Evolutionary conservation across 108 stramenopile genomes (phyloP).

Genomic region (Schizochytrium sp.): DNA sequence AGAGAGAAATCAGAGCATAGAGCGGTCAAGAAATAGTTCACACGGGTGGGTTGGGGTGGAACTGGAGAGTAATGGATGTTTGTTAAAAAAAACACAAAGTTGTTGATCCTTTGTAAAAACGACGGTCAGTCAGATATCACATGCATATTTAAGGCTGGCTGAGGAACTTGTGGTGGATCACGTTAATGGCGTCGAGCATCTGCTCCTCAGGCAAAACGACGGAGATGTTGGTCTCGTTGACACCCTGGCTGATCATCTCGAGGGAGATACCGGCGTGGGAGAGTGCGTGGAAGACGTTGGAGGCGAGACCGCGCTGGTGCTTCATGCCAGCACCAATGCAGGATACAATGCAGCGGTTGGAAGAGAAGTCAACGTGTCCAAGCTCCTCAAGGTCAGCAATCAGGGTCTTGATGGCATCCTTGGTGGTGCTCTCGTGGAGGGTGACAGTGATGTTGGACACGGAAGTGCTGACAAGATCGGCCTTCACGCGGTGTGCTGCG

Average conservation of each 20-base stretch:
- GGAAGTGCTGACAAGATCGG: conserved; percentile 52
- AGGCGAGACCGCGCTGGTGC: conserved; percentile 52
- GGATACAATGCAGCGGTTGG: conserved; percentile 46
- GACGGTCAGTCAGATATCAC: neutral
- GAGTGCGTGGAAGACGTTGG: conserved; percentile 56
- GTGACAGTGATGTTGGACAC: conserved; percentile 58
- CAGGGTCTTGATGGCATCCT: conserved; percentile 54
- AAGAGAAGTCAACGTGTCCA: conserved; percentile 16
- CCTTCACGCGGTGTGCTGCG: conserved; percentile 54
- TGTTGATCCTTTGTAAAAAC: too few relatives aligned
- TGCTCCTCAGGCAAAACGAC: conserved; percentile 47
- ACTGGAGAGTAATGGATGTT: too few relatives aligned
- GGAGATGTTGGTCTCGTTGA: conserved; percentile 53
- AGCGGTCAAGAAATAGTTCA: too few relatives aligned
- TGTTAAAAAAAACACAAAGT: too few relatives aligned
- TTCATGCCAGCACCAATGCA: conserved; percentile 56
- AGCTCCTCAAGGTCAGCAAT: conserved; percentile 50
- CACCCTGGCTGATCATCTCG: conserved; percentile 61
- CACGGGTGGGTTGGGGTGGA: too few relatives aligned
- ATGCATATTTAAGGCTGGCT: neutral
- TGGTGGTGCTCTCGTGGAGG: conserved; percentile 47
- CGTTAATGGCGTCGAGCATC: conserved; percentile 54
- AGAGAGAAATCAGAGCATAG: too few relatives aligned
- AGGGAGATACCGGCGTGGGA: conserved; percentile 59
- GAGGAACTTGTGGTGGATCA: conserved; percentile 47